Percentiles rank a stretch among this genome's conserved stretches.
Conservation (phyloP, 768 basidiomycete species). For the Lactarius deliciosus region DNA sequence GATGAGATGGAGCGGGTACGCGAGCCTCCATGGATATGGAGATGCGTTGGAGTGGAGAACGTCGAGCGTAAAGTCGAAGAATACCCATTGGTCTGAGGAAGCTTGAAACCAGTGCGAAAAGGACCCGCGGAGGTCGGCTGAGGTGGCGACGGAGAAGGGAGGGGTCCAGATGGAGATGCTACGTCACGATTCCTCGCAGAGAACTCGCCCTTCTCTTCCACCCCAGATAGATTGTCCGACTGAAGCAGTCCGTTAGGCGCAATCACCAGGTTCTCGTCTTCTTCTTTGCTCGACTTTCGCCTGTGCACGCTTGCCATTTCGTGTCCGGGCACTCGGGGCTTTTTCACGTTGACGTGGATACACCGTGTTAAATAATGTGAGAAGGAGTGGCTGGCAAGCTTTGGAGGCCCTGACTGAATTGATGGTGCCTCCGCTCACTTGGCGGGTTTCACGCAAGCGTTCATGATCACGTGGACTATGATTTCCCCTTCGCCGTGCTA, state of each 20-base stretch:
- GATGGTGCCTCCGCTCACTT: background rate
- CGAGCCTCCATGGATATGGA: slow-evolving; percentile 30
- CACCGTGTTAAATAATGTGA: background rate
- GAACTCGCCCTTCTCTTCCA: slow-evolving; percentile 14
- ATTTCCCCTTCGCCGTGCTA: slow-evolving; percentile 29
- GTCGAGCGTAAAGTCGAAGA: slow-evolving; percentile 34
- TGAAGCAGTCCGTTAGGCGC: slow-evolving; percentile 25
- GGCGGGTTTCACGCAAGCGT: background rate
- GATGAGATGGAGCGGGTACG: slow-evolving; percentile 51
- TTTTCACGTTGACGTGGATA: slow-evolving; percentile 1
- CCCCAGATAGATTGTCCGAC: slow-evolving; percentile 4
- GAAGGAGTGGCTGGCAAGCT: background rate
- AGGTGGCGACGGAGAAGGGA: slow-evolving; percentile 28
- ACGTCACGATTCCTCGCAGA: slow-evolving; percentile 25
- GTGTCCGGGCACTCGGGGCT: background rate
- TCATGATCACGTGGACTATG: slow-evolving; percentile 14
- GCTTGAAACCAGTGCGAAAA: slow-evolving; percentile 37
- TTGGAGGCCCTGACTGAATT: background rate
- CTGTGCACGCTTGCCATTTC: slow-evolving; percentile 35
- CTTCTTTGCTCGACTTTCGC: slow-evolving; percentile 41
- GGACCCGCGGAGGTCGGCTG: slow-evolving; percentile 31
- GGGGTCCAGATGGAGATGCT: slow-evolving; percentile 26
- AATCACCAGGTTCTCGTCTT: slow-evolving; percentile 34
- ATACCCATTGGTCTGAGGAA: slow-evolving; percentile 41
- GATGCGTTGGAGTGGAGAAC: slow-evolving; percentile 33